phyloP scores from a whole-genome alignment of 768 basidiomycete genomes.

The Kwoniella botswanensis region DNA sequence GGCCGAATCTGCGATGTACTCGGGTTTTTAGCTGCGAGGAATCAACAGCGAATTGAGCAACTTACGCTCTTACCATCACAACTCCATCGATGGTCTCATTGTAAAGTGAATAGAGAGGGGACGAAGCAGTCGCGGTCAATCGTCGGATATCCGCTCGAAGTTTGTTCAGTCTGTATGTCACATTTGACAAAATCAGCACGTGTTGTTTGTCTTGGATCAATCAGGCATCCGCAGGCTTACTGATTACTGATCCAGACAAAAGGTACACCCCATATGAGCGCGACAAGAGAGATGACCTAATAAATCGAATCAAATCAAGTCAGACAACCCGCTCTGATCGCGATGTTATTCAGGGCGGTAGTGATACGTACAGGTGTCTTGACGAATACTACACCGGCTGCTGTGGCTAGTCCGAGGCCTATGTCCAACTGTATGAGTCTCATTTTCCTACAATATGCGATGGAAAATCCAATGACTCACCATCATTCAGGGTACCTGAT shows the following conservation, averaged over 20 bases:
- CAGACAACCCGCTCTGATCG: too few relatives aligned
- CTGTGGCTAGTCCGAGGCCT: slow-evolving; percentile 17
- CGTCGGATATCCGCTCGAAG: slow-evolving; percentile 48
- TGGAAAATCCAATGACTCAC: not conserved
- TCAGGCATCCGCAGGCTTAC: slow-evolving; percentile 21
- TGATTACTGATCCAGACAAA: slow-evolving; percentile 35
- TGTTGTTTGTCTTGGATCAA: not conserved
- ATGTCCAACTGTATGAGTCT: not conserved
- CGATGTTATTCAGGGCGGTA: too few relatives aligned
- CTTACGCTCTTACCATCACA: slow-evolving; percentile 49
- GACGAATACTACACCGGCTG: slow-evolving; percentile 24
- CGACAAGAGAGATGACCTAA: slow-evolving; percentile 29
- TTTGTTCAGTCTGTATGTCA: slow-evolving; percentile 25
- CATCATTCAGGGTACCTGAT: slow-evolving; percentile 18
- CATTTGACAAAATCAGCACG: not conserved
- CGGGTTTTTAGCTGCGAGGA: too few relatives aligned
- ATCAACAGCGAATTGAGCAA: not conserved
- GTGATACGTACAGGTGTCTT: slow-evolving; percentile 28
- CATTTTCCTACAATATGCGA: not conserved
- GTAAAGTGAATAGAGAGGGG: slow-evolving; percentile 47
- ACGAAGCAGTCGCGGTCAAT: slow-evolving; percentile 32
- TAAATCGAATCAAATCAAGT: not conserved
- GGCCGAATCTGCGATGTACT: slow-evolving; percentile 37
- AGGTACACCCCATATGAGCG: slow-evolving; percentile 32
- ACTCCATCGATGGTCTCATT: slow-evolving; percentile 50